Evolutionary conservation across 352 stramenopile species (phyloP), one percentile per base, ranked within the genome.

Genomic region (Globisporangium megalacanthum): DNA sequence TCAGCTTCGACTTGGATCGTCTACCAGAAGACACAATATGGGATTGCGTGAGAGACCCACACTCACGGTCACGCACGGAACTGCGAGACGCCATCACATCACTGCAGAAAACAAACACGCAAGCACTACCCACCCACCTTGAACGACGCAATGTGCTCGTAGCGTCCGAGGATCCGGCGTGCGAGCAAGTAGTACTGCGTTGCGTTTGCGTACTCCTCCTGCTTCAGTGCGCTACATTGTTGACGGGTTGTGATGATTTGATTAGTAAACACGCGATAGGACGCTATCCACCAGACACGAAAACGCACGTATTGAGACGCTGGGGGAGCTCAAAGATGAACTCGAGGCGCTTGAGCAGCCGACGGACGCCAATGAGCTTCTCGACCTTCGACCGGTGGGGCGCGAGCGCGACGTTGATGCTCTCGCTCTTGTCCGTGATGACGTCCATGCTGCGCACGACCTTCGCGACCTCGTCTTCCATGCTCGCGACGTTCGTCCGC

Each of bases 251-350:
- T 15, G n/a, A n/a, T n/a, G n/a, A n/a, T 29, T 29, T 29, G 25
- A 29, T 29, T 29, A 29, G 25, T 29, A 29, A 46, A 46, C 45
- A 49, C 29, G 10, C 6, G 45, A 15, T 2, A 19, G 10, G 10
- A 20, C 7, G 20, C 4, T 14, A 29, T 33, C 36, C 25, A 37
- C 19, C 17, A 45, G 39, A 7, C 39, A 31, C n/a, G n/a, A n/a
- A 14, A 13, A 56, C 70, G 52, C 56, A 89, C 70, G 70, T 72
- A 35, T 82, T 85, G 8, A 97, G 73, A 41, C 88, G 82, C 70
- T 92, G 75, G 10, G 97, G 97, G 3, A 99, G 72, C 54, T 98
- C 96, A 44, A 99, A 96, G 49, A 99, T 88, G 47, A 98, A 98
- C 70, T 99, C 96, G 25, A 99, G 87, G 53, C 95, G 83, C 68